These are phyloP conservation scores for Trametes sp. DNA, from an alignment of 1,284 basidiomycete genomes.

Conservation along the genomic window DNA sequence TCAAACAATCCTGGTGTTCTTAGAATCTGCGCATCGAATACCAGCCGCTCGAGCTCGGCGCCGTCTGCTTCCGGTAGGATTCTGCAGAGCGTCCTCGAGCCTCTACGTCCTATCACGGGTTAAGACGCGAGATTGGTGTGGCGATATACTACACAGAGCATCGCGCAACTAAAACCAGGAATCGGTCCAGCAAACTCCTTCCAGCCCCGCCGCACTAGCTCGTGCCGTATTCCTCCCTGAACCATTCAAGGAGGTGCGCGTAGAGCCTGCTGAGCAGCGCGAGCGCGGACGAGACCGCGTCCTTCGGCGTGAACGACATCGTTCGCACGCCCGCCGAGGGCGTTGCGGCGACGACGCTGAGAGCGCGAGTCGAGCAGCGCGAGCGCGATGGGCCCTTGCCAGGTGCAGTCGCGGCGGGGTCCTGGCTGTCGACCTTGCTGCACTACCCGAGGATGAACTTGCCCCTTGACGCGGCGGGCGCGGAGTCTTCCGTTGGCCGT, in stretches of 20 bases:
- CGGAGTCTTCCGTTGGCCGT: constrained; percentile 10
- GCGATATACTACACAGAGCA: too few relatives aligned
- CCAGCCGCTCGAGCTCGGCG: too few relatives aligned
- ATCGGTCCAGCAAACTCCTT: constrained; percentile 55
- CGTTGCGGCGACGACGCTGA: constrained; percentile 24
- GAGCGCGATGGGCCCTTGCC: constrained; percentile 66
- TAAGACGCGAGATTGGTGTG: too few relatives aligned
- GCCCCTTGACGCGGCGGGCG: constrained; percentile 17
- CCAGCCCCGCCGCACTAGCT: constrained; percentile 57
- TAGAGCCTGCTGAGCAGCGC: constrained; percentile 75
- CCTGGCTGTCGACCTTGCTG: constrained; percentile 29
- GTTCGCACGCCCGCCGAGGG: constrained; percentile 14
- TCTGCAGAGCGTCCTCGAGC: too few relatives aligned
- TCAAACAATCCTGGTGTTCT: too few relatives aligned
- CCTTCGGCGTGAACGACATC: constrained; percentile 58
- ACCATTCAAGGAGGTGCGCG: constrained; percentile 76
- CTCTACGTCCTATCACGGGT: too few relatives aligned
- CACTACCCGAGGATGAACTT: constrained; percentile 31
- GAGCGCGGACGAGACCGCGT: constrained; percentile 72
- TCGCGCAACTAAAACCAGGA: constrained; percentile 51
- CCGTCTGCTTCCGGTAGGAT: too few relatives aligned
- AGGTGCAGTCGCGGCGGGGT: constrained; percentile 39
- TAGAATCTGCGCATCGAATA: too few relatives aligned
- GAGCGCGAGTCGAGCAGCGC: constrained; percentile 64
- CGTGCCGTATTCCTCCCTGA: constrained; percentile 67